Evolutionary conservation across 2,329 filamentous ascomycete genomes (phyloP).

Genomic region (Tetracladium maxilliforme): DNA sequence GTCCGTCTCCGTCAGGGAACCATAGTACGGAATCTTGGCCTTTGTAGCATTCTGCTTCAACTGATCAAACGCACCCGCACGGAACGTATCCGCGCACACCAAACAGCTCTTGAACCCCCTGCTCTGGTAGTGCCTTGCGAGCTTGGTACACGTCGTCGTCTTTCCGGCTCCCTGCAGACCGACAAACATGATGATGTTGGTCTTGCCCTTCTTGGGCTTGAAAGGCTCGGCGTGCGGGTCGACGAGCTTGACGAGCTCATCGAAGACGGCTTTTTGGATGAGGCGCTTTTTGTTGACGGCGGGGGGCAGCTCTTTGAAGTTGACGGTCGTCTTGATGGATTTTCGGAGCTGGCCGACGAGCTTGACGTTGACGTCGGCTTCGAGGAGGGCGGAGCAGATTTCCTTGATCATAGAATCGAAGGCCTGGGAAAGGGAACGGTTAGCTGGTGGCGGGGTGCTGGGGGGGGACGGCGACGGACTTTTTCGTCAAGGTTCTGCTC

Average conservation of each 20-base stretch:
- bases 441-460: slow-evolving; percentile 17
- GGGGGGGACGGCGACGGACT: slow-evolving; percentile 28
- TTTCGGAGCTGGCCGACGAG: slow-evolving; percentile 85
- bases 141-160: slow-evolving; percentile 94
- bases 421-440: slow-evolving; percentile 44
- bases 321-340: slow-evolving; percentile 80
- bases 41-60: slow-evolving; percentile 98
- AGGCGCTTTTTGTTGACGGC: slow-evolving; percentile 96
- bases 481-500: slow-evolving; percentile 94
- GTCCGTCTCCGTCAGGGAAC: slow-evolving; percentile 90
- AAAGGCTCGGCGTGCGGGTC: slow-evolving; percentile 92
- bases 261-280: slow-evolving; percentile 95
- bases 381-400: slow-evolving; percentile 87
- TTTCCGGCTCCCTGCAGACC: slow-evolving; percentile 96
- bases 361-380: slow-evolving; percentile 93
- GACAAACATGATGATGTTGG: slow-evolving; percentile 99
- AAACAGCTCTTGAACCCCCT: slow-evolving; percentile 85
- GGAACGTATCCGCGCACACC: slow-evolving; percentile 96
- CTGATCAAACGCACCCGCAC: slow-evolving; percentile 95
- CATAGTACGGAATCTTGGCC: slow-evolving; percentile 97
- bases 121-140: slow-evolving; percentile 87
- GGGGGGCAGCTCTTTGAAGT: slow-evolving; percentile 84
- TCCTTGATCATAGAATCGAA: slow-evolving; percentile 98
- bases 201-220: slow-evolving; percentile 90
- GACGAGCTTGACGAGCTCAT: slow-evolving; percentile 89